A percentile compares a stretch with the other conserved stretches of the same genome.
Conservation (phyloP, 2,329 filamentous ascomycete genomes). For the Apiospora hydei region DNA sequence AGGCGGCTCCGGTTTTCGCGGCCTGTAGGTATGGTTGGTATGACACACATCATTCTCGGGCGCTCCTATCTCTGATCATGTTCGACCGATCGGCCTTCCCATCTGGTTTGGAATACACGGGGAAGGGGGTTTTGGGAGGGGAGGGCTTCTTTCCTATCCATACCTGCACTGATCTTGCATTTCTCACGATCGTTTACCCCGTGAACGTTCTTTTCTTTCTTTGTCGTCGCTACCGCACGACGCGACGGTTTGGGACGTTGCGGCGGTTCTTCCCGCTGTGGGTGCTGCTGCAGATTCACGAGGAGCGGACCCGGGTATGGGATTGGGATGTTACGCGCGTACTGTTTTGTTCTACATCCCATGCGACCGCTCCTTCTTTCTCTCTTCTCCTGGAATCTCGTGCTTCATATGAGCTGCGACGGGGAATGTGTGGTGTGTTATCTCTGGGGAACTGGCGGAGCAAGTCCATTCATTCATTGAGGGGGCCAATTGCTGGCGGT, state of each 20-base stretch:
- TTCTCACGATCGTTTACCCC: background rate
- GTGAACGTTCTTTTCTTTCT: background rate
- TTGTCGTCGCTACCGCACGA: background rate
- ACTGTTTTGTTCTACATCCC: background rate
- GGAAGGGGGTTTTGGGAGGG: background rate
- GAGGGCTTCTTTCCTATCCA: background rate
- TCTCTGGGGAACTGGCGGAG: no score
- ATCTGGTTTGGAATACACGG: conserved; percentile 8
- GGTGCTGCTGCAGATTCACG: background rate
- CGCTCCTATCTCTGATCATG: background rate
- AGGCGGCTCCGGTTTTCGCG: background rate
- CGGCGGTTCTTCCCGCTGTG: conserved; percentile 13
- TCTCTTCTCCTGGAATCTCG: background rate
- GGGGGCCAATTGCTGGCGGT: no score
- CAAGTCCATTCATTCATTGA: no score
- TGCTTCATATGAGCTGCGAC: background rate
- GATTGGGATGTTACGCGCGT: background rate
- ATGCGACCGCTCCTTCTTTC: background rate
- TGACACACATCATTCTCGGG: background rate
- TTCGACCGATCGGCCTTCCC: background rate
- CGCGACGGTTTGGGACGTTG: background rate
- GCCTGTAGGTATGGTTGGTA: background rate
- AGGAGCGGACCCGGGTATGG: background rate
- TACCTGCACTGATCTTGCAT: background rate
- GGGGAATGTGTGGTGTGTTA: no score